Base-by-base conservation (phyloP, 345 rosid genomes). In the Acer yangbiense region DNA sequence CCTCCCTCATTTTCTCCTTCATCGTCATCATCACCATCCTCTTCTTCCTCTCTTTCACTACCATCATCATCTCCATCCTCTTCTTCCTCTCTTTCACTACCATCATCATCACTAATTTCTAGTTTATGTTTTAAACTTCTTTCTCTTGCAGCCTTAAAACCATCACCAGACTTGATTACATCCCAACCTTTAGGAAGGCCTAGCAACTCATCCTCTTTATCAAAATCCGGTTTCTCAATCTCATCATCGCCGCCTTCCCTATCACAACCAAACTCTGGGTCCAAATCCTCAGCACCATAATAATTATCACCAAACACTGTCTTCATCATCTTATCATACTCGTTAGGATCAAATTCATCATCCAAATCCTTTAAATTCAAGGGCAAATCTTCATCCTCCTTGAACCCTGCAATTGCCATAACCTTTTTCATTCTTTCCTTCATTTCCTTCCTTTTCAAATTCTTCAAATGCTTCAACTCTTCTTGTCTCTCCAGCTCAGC, bases 391-490 rank as follows among this genome's bases (percentile, higher is more conserved):
- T 87, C 84, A 0, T 84, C 90, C 4, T 87, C 87, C 66, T 82
- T 87, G 71, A 92, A 82, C 57, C 99, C 97, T 1, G 98, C 93
- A 80, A 86, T 86, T 75, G 87, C 81, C 87, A 88, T 83, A 4
- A 95, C 88, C 73, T 87, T 95, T 81, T 82, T 82, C 83, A 95
- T 88, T 79, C 78, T 93, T 84, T 92, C 95, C 70, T 88, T 83
- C 48, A 95, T 93, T 82, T 95, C 98, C 77, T 87, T 86, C 90
- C 89, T 93, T 91, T 90, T 95, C 80, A 95, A 76, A 83, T 93
- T 95, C 91, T 95, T 95, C 83, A 95, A 76, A 78, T 85, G 93
- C 88, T 91, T 95, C 80, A 93, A 35, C 82, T 95, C 98, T 79
- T 92, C 99, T 80, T 87, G 74, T 84, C 92, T 88, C 88, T 91